Conservation (phyloP, 2,329 filamentous ascomycete species). For the Fusarium hostae region DNA sequence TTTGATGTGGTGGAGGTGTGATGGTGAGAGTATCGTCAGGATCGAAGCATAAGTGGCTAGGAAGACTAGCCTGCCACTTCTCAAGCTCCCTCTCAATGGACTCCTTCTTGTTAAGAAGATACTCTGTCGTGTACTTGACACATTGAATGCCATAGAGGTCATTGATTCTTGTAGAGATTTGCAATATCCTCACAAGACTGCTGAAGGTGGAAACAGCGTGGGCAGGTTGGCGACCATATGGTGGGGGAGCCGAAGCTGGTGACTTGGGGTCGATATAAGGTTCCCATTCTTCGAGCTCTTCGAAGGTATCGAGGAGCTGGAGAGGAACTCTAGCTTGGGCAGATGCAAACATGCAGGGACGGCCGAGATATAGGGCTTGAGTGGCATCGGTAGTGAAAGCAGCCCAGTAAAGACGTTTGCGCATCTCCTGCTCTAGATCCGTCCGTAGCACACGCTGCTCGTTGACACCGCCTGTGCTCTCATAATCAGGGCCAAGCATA, state of each 20-base stretch:
- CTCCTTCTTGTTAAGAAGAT: slow-evolving; percentile 42
- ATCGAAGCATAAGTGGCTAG: slow-evolving; percentile 44
- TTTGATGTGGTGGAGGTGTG: slow-evolving; percentile 46
- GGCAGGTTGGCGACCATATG: slow-evolving; percentile 45
- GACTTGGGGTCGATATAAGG: slow-evolving; percentile 48
- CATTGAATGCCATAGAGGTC: slow-evolving; percentile 45
- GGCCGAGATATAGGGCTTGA: slow-evolving; percentile 49
- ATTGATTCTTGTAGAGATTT: slow-evolving; percentile 46
- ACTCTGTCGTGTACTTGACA: slow-evolving; percentile 43
- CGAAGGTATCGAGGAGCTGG: slow-evolving; percentile 48
- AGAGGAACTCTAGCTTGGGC: slow-evolving; percentile 48
- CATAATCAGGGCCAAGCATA: slow-evolving; percentile 45
- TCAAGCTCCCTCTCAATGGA: slow-evolving; percentile 43
- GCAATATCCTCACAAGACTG: slow-evolving; percentile 44
- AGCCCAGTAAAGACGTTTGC: slow-evolving; percentile 50
- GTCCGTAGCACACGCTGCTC: slow-evolving; percentile 44
- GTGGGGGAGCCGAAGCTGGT: slow-evolving; percentile 39
- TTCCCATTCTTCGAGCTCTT: slow-evolving; percentile 50
- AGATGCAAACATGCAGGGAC: slow-evolving; percentile 49
- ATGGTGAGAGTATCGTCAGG: slow-evolving; percentile 42
- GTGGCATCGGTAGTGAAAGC: slow-evolving; percentile 50
- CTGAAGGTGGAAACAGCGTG: slow-evolving; percentile 46
- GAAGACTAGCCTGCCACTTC: slow-evolving; percentile 43
- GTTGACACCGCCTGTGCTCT: slow-evolving; percentile 40
- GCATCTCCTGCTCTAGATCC: slow-evolving; percentile 49